These are phyloP conservation scores for Gaeumannomyces tritici DNA, from an alignment of 2,329 filamentous ascomycete genomes.

Conservation along the genomic window DNA sequence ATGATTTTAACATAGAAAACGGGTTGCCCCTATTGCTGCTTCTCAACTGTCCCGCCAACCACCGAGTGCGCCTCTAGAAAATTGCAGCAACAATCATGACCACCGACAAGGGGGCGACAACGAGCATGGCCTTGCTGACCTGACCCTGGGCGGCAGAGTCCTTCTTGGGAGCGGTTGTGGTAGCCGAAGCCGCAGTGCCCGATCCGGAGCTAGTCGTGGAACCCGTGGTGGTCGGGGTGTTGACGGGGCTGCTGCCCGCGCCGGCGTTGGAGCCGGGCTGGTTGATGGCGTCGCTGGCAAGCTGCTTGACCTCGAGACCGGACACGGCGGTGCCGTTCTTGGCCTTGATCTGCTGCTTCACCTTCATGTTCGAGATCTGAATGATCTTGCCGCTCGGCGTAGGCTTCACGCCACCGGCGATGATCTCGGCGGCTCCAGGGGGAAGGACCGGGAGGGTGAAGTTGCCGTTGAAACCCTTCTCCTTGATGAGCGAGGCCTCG, in stretches of 20 bases:
- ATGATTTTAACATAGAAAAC: neutral
- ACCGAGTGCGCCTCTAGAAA: neutral
- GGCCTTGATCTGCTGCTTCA: slow-evolving; percentile 52
- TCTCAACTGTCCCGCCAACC: neutral
- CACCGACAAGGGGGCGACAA: neutral
- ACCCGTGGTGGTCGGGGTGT: neutral
- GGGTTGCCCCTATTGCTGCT: neutral
- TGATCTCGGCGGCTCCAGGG: slow-evolving; percentile 58
- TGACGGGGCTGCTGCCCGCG: neutral
- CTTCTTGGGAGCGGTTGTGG: neutral
- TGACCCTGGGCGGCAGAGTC: neutral
- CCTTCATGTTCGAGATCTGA: slow-evolving; percentile 42
- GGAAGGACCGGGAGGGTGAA: slow-evolving; percentile 69
- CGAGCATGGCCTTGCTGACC: neutral
- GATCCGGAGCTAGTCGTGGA: neutral
- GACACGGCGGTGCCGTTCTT: slow-evolving; percentile 45
- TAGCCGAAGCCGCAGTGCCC: neutral
- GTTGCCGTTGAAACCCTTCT: slow-evolving; percentile 61
- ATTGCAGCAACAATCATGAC: neutral
- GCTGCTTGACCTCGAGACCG: slow-evolving; percentile 36
- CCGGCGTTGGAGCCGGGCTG: slow-evolving; percentile 30
- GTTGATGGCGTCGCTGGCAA: slow-evolving; percentile 35
- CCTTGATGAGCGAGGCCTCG: slow-evolving; percentile 54
- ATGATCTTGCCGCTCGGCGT: slow-evolving; percentile 58
- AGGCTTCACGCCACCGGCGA: slow-evolving; percentile 63